These are phyloP conservation scores for Phytophthora kernoviae DNA, from an alignment of 352 stramenopile species.

Conservation along the genomic window DNA sequence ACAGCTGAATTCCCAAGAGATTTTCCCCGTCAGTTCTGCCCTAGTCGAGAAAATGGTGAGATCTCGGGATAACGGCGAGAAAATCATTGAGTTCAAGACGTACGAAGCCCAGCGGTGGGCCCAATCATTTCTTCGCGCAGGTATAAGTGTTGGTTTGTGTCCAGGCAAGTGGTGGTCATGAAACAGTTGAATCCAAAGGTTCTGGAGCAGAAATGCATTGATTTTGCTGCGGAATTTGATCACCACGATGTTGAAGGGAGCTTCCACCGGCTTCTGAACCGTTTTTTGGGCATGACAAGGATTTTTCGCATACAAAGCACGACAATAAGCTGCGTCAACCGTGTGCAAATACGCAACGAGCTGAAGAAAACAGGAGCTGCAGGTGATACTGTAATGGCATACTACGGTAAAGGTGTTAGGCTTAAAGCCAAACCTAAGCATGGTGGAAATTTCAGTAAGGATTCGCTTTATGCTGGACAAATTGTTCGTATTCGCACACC, in stretches of 20 bases:
- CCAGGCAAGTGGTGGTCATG: constrained; percentile 57
- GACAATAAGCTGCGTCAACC: constrained; percentile 46
- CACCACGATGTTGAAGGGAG: constrained; percentile 69
- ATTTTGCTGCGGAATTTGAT: constrained; percentile 62
- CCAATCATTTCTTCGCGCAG: constrained; percentile 48
- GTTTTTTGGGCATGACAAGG: constrained; percentile 54
- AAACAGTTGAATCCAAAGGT: constrained; percentile 60
- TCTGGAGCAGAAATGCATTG: constrained; percentile 66
- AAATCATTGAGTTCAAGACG: constrained; percentile 64
- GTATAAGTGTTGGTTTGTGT: constrained; percentile 56
- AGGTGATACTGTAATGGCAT: constrained; percentile 59
- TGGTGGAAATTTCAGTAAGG: constrained; percentile 44
- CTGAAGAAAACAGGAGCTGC: constrained; percentile 58
- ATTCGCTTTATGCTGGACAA: constrained; percentile 52
- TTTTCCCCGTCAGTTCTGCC: constrained; percentile 35
- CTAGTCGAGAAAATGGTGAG: constrained; percentile 44
- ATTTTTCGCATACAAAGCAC: constrained; percentile 40
- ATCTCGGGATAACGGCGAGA: constrained; percentile 31
- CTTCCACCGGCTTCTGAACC: constrained; percentile 72
- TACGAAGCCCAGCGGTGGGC: constrained; percentile 58
- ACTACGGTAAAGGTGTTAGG: constrained; percentile 55
- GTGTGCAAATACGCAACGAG: constrained; percentile 52
- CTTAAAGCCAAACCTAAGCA: constrained; percentile 56
- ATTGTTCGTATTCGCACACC: constrained; percentile 63
- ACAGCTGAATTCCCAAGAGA: constrained; percentile 33